Base-by-base conservation (phyloP, 73 alveolate species). In the Paramecium pentaurelia region DNA sequence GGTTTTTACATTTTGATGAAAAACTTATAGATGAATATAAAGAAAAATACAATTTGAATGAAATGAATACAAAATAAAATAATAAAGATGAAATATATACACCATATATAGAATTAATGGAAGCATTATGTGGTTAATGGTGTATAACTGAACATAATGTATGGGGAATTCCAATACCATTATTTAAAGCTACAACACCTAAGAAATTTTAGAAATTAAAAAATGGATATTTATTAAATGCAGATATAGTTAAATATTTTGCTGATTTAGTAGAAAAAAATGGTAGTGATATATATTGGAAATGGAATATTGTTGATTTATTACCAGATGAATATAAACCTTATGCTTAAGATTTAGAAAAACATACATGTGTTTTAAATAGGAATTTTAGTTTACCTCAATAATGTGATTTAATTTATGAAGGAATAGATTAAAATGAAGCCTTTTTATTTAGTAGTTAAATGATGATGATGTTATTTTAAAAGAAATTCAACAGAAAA, bases 161-260 rank as follows among this genome's bases (percentile, higher is more conserved):
- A 14, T 95, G 98, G 98, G 98, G 98, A 1, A 93, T 93, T 20
- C 98, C 98, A 8, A 86, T 95, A 1, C 98, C 98, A 22, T 92
- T 59, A 71, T 95, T 95, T 44, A 28, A 16, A 16, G 87, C 87
- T 16, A 73, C 58, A 0, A 25, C 12, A 14, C 87, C 87, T 37
- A 73, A 73, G 5, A 30, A 34, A 37, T 73, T 73, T 73, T 20
- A 40, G 5, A 73, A 73, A 8, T 38, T 73, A 6, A 37, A 37
- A 22, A 73, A 73, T 73, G 87, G 87, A 73, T 73, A 14, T 14
- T 73, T 73, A 73, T 34, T 73, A 12, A 73, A 73, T 73, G 37
- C 58, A 73, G 87, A 73, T 10, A 40, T 73, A 1, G 87, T 73
- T 3, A 40, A 8, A 36, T 28, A 73, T 38, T 73, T 73, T 73